Conservation (phyloP, 2,329 filamentous ascomycete species). For the Cercospora sojina region DNA sequence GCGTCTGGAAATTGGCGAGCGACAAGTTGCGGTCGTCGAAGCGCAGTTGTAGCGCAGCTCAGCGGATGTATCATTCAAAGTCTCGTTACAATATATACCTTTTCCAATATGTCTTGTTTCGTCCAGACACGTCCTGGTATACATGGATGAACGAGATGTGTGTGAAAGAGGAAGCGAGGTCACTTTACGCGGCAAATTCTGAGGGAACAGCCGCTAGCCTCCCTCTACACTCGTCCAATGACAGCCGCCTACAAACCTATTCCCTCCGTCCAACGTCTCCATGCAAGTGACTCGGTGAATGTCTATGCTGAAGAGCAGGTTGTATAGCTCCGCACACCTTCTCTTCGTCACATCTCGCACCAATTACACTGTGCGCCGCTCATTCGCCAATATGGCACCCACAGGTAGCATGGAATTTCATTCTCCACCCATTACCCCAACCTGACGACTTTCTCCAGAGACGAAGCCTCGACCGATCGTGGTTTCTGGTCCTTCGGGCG, state of each 20-base stretch:
- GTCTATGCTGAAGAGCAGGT: neutral
- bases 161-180: neutral
- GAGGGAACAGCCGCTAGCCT: neutral
- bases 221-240: neutral
- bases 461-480: conserved; percentile 61
- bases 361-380: neutral
- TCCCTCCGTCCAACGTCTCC: neutral
- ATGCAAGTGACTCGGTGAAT: neutral
- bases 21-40: too few species aligned
- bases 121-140: too few species aligned
- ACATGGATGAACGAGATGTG: neutral
- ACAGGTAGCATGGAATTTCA: conserved; percentile 18
- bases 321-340: neutral
- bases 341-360: neutral
- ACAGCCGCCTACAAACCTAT: neutral
- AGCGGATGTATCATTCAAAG: too few species aligned
- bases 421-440: neutral
- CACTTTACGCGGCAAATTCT: neutral
- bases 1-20: too few species aligned
- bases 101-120: too few species aligned
- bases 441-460: conserved; percentile 16
- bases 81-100: too few species aligned
- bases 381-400: conserved; percentile 22
- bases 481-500: conserved; percentile 75
- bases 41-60: too few species aligned